Percentiles rank a stretch among this genome's conserved stretches.
These are phyloP conservation scores for Torrubiella hemipterigena DNA, from an alignment of 2,329 filamentous ascomycete species.

Conservation along the genomic window DNA sequence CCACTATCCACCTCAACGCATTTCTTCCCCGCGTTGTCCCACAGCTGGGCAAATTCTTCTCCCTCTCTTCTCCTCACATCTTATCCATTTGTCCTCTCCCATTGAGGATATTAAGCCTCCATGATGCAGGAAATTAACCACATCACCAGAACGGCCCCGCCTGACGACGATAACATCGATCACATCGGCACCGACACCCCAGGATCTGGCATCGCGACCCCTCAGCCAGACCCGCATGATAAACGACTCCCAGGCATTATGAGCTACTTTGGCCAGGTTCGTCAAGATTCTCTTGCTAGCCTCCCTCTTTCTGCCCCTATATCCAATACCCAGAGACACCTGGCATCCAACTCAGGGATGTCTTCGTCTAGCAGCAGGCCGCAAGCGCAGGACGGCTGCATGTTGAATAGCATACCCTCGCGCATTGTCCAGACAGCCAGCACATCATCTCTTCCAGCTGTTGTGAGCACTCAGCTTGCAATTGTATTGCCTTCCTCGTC, in stretches of 20 bases:
- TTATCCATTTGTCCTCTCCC: too few relatives aligned
- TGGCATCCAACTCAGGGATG: not conserved
- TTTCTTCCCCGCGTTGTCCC: not conserved
- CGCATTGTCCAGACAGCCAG: slow-evolving; percentile 1
- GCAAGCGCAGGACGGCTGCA: slow-evolving; percentile 2
- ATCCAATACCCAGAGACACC: slow-evolving; percentile 21
- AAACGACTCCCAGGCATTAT: slow-evolving; percentile 93
- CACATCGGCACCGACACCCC: slow-evolving; percentile 78
- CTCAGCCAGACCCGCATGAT: slow-evolving; percentile 85
- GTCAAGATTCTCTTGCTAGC: slow-evolving; percentile 62
- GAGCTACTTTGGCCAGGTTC: slow-evolving; percentile 99
- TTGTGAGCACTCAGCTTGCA: slow-evolving; percentile 16
- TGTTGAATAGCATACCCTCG: slow-evolving; percentile 1
- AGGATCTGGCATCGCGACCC: slow-evolving; percentile 83
- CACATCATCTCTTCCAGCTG: slow-evolving; percentile 25
- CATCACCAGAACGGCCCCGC: slow-evolving; percentile 38
- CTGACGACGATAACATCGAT: slow-evolving; percentile 61
- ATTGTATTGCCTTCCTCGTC: slow-evolving; percentile 14
- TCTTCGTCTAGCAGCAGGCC: slow-evolving; percentile 1
- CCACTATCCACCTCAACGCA: not conserved
- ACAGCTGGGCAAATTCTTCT: not conserved
- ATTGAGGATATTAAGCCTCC: slow-evolving; percentile 4
- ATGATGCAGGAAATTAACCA: slow-evolving; percentile 39
- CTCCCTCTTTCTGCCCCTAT: slow-evolving; percentile 22
- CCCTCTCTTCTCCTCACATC: too few relatives aligned